Base-by-base conservation (phyloP, 1,284 basidiomycete genomes). In the Gastroboletus turbinatus region DNA sequence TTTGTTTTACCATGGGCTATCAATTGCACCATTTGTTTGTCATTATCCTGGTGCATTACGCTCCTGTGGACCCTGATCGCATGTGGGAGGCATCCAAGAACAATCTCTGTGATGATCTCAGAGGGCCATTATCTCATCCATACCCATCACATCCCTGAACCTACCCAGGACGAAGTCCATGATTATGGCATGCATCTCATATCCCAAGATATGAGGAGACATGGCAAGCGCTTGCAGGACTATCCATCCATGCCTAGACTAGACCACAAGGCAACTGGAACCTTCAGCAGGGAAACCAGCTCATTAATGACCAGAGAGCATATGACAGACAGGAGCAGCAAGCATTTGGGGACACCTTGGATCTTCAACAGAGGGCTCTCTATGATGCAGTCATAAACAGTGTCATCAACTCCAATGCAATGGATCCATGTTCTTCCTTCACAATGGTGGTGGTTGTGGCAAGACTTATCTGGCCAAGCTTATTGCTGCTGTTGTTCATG, bases 381-480 rank as follows among this genome's bases (percentile, higher is more conserved):
- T 63, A 56, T 47, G 2, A 63, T 40, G 46, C 50, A 17, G 56
- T 65, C 0, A 45, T 65, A 2, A 0, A 59, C 1, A 63, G 58
- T 61, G 51, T 59, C 5, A 5, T 19, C 23, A 56, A 57, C 5
- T 4, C 9, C n/a, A n/a, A n/a, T n/a, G n/a, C 4, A 4, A 9
- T 38, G 54, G 56, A 11, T 2, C 23, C 2, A 3, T 59, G 0
- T 81, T 79, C 61, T 82, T 82, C 56, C 52, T 83, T 11, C 62
- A 79, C 54, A 78, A 80, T 43, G 64, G 73, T 27, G 80, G 75
- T 46, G 80, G 80, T 0, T 75, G 73, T 56, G 79, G 79, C 2
- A 84, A 83, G 57, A 83, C 78, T 0, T 82, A 73, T 65, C 43
- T 81, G 76, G 75, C n/a, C 55, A 78, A 75, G 10, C 71, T 75